Evolutionary conservation across 2,329 filamentous ascomycete species (phyloP).

Genomic region (Colletotrichum sp.): DNA sequence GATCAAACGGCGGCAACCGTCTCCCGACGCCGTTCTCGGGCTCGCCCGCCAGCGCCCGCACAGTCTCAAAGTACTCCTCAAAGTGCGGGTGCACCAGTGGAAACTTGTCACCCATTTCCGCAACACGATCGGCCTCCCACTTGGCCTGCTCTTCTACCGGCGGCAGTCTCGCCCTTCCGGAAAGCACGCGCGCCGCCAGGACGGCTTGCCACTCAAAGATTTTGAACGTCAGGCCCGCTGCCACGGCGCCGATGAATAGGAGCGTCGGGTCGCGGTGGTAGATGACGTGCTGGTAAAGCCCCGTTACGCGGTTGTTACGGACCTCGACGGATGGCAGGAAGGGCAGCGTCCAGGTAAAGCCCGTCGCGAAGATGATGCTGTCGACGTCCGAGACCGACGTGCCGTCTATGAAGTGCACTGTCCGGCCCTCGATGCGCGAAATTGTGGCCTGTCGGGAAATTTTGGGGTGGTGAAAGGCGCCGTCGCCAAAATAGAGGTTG

Average conservation of each 20-base stretch:
- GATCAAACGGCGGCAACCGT: slow-evolving; percentile 46
- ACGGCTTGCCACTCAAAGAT: slow-evolving; percentile 74
- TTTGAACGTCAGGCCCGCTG: slow-evolving; percentile 67
- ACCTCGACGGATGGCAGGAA: slow-evolving; percentile 59
- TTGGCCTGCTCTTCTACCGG: slow-evolving; percentile 48
- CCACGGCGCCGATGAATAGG: slow-evolving; percentile 63
- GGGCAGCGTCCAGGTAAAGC: slow-evolving; percentile 68
- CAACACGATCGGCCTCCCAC: slow-evolving; percentile 64
- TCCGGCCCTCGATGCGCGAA: slow-evolving; percentile 45
- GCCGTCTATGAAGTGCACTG: slow-evolving; percentile 63
- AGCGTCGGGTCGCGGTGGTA: slow-evolving; percentile 58
- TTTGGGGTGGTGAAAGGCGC: slow-evolving; percentile 64
- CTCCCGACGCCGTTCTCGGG: slow-evolving; percentile 46
- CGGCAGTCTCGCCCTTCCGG: slow-evolving; percentile 58
- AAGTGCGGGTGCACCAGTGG: slow-evolving; percentile 65
- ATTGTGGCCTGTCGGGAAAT: slow-evolving; percentile 55
- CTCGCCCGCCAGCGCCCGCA: slow-evolving; percentile 55
- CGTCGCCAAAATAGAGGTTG: slow-evolving; percentile 63
- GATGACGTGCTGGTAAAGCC: slow-evolving; percentile 63
- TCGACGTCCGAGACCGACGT: slow-evolving; percentile 58
- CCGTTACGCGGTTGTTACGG: slow-evolving; percentile 59
- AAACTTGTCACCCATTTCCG: slow-evolving; percentile 62
- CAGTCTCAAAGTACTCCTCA: slow-evolving; percentile 66
- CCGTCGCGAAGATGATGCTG: slow-evolving; percentile 69
- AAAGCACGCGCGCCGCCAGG: slow-evolving; percentile 61